Percentiles rank a stretch among this genome's conserved stretches.
Conservation (phyloP, 768 basidiomycete genomes). For the Exsudoporus frostii region DNA sequence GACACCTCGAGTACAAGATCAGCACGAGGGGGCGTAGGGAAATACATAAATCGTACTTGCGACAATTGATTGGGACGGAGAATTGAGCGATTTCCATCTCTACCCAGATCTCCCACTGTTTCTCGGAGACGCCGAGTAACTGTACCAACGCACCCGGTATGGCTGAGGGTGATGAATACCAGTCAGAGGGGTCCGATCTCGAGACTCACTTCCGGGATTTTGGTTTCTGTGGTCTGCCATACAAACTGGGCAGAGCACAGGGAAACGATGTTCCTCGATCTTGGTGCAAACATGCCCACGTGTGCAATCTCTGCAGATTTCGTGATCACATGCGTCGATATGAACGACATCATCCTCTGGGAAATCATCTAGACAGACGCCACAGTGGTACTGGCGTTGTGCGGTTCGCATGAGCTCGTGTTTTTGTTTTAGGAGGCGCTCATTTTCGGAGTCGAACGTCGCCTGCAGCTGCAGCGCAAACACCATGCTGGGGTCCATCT, state of each 20-base stretch:
- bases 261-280: slow-evolving; percentile 53
- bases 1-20: slow-evolving; percentile 39
- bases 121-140: slow-evolving; percentile 43
- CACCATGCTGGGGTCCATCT: slow-evolving; percentile 11
- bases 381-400: slow-evolving; percentile 48
- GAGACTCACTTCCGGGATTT: slow-evolving; percentile 30
- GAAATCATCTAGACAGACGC: slow-evolving; percentile 52
- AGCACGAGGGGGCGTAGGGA: not conserved
- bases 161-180: slow-evolving; percentile 25
- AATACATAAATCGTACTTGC: slow-evolving; percentile 37
- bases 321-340: slow-evolving; percentile 46
- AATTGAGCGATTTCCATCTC: slow-evolving; percentile 46
- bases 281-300: slow-evolving; percentile 41
- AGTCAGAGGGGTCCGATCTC: not conserved
- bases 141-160: slow-evolving; percentile 38
- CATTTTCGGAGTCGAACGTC: slow-evolving; percentile 42
- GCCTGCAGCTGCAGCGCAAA: slow-evolving; percentile 36
- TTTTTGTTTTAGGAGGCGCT: slow-evolving; percentile 32
- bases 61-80: slow-evolving; percentile 45
- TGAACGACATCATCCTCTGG: slow-evolving; percentile 42
- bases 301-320: slow-evolving; percentile 54
- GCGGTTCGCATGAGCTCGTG: slow-evolving; percentile 25
- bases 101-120: slow-evolving; percentile 40
- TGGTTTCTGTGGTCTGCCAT: slow-evolving; percentile 31
- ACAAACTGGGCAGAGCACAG: slow-evolving; percentile 61